A percentile compares a stretch with the other conserved stretches of the same genome.
phyloP scores from a whole-genome alignment of 257 asterid species.

The Plantago elongata region DNA sequence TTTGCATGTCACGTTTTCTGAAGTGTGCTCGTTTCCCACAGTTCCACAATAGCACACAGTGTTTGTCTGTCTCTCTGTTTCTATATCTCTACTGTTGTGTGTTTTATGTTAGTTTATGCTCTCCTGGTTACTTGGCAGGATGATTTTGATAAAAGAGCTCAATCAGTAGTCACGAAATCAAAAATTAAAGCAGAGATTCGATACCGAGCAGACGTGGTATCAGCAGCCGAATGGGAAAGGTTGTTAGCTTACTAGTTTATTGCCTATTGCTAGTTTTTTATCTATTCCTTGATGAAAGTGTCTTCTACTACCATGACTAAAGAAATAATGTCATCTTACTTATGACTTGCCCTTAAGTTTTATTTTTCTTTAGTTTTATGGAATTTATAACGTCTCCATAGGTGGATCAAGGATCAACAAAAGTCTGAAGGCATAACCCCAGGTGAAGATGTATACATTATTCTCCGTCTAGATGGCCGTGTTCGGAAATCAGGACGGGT shows the following conservation, averaged over 20 bases:
- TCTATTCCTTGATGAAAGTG: no score
- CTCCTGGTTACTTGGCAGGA: slow-evolving; percentile 49
- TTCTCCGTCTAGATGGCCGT: slow-evolving; percentile 97
- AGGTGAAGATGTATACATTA: slow-evolving; percentile 87
- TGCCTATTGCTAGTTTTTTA: not conserved
- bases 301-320: slow-evolving; percentile 10
- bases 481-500: slow-evolving; percentile 95
- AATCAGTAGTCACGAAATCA: slow-evolving; percentile 73
- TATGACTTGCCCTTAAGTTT: not conserved
- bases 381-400: slow-evolving; percentile 23
- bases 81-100: not conserved
- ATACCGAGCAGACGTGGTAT: slow-evolving; percentile 82
- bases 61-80: not conserved
- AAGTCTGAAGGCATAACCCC: slow-evolving; percentile 84
- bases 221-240: slow-evolving; percentile 96
- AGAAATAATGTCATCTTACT: slow-evolving; percentile 6
- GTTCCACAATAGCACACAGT: not conserved
- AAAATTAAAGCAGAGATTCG: slow-evolving; percentile 89
- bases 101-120: not conserved
- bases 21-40: not conserved
- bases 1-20: not conserved
- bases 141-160: slow-evolving; percentile 76
- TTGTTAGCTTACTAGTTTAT: slow-evolving; percentile 23
- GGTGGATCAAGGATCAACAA: slow-evolving; percentile 96
- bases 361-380: not conserved